Percentiles rank a stretch among this genome's conserved stretches.
Evolutionary conservation across 306 rosid genomes (phyloP).

Genomic region (Glycine tomentella): DNA sequence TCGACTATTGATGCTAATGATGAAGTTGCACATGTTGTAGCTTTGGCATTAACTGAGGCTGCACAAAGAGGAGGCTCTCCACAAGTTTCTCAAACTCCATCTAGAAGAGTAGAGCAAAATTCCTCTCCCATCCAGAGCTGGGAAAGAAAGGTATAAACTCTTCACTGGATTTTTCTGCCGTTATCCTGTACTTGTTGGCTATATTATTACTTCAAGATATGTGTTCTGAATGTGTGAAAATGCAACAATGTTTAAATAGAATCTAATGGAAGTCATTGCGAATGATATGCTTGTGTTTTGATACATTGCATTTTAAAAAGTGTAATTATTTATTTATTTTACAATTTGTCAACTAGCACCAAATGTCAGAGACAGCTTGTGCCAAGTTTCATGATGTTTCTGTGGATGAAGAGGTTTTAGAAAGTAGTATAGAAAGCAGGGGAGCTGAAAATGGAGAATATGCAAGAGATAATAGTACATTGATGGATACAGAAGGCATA

Average conservation of each 20-base stretch:
- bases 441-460: conserved; percentile 81
- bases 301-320: conserved; percentile 8
- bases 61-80: conserved; percentile 75
- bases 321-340: conserved; percentile 38
- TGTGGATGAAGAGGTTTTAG: conserved; percentile 64
- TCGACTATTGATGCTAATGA: conserved; percentile 59
- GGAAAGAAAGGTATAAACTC: conserved; percentile 58
- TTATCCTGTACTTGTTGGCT: conserved; percentile 34
- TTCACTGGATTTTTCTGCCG: conserved; percentile 1
- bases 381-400: conserved; percentile 55
- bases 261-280: conserved; percentile 49
- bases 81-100: conserved; percentile 57
- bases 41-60: conserved; percentile 74
- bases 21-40: conserved; percentile 52
- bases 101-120: conserved; percentile 56
- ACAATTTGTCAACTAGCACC: conserved; percentile 54
- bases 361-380: conserved; percentile 51
- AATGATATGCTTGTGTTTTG: conserved; percentile 47
- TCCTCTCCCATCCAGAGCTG: conserved; percentile 61
- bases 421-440: conserved; percentile 70
- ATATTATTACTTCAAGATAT: conserved; percentile 31
- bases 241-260: conserved; percentile 44
- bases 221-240: conserved; percentile 26
- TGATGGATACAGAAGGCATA: conserved; percentile 65
- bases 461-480: conserved; percentile 64